A percentile compares a stretch with the other conserved stretches of the same genome.
These are phyloP conservation scores for Candida chilensis DNA, from an alignment of 805 yeast species.

Conservation along the genomic window DNA sequence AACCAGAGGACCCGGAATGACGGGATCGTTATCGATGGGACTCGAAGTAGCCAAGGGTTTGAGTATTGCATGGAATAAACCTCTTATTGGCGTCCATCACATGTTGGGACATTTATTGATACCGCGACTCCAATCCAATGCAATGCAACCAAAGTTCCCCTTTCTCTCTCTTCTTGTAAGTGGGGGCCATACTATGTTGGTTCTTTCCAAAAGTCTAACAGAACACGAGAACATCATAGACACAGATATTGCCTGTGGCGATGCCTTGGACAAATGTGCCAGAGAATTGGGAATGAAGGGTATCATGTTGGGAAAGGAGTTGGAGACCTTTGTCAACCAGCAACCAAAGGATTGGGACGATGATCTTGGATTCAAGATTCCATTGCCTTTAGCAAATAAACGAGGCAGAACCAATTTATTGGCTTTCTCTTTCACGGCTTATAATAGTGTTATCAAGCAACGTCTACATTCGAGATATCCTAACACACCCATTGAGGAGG, in stretches of 20 bases:
- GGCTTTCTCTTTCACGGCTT: constrained; percentile 75
- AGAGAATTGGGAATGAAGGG: constrained; percentile 75
- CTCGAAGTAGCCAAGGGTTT: constrained; percentile 81
- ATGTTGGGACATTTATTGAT: constrained; percentile 89
- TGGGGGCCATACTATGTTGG: constrained; percentile 94
- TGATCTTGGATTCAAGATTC: constrained; percentile 12
- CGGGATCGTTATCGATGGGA: constrained; percentile 78
- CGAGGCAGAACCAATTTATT: constrained; percentile 31
- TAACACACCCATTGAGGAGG: constrained; percentile 6
- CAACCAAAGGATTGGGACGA: constrained; percentile 18
- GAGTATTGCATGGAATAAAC: constrained; percentile 66
- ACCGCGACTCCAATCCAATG: constrained; percentile 41
- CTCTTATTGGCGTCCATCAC: constrained; percentile 87
- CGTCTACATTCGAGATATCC: constrained; percentile 8
- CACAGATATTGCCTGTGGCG: constrained; percentile 92
- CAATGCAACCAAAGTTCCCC: constrained; percentile 44
- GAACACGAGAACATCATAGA: constrained; percentile 69
- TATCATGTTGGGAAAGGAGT: constrained; percentile 71
- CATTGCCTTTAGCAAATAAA: constrained; percentile 45
- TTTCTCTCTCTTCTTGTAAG: constrained; percentile 72
- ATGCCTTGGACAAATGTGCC: constrained; percentile 88
- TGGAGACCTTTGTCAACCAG: constrained; percentile 46
- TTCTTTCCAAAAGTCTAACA: constrained; percentile 46
- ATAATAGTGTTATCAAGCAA: constrained; percentile 43
- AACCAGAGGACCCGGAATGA: constrained; percentile 96